phyloP scores from a whole-genome alignment of 2,329 filamentous ascomycete genomes.

The Dothideomycetes sp. region DNA sequence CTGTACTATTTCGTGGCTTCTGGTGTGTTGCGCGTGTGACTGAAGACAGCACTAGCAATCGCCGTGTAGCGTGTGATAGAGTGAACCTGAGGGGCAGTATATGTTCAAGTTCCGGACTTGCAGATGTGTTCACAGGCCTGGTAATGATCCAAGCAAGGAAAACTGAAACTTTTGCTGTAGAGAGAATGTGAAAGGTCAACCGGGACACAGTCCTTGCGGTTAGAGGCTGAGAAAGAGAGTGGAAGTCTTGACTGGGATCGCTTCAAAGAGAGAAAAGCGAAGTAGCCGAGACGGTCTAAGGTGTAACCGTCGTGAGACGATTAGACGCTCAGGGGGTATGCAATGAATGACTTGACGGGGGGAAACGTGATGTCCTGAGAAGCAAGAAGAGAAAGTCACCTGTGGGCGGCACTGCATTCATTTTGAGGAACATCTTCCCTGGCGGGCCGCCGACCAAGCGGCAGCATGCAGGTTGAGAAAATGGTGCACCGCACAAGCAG shows the following conservation, averaged over 20 bases:
- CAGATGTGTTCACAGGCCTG: conserved; percentile 8
- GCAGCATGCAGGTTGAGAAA: conserved; percentile 11
- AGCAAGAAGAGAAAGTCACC: conserved; percentile 10
- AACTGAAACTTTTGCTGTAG: not conserved
- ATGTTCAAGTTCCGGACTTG: conserved; percentile 9
- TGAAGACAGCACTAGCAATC: conserved; percentile 4
- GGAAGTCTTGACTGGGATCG: conserved; percentile 8
- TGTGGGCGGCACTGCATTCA: conserved; percentile 7
- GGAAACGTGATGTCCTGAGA: conserved; percentile 7
- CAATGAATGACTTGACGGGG: conserved; percentile 9
- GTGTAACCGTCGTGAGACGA: conserved; percentile 12
- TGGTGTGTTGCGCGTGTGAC: conserved; percentile 11
- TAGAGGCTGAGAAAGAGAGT: conserved; percentile 7
- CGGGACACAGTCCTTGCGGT: conserved; percentile 14
- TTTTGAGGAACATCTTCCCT: conserved; percentile 10
- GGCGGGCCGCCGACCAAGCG: conserved; percentile 10
- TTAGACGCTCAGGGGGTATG: conserved; percentile 3
- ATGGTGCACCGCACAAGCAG: conserved; percentile 12
- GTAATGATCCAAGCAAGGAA: conserved; percentile 1
- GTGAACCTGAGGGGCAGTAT: no score
- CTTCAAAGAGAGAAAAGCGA: conserved; percentile 13
- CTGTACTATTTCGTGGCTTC: no score
- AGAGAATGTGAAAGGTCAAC: conserved; percentile 13
- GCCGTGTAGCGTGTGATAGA: conserved; percentile 8
- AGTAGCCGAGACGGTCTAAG: not conserved